A percentile compares a stretch with the other conserved stretches of the same genome.
phyloP scores from a whole-genome alignment of 2,329 filamentous ascomycete species.

The Alternaria gansuensis region DNA sequence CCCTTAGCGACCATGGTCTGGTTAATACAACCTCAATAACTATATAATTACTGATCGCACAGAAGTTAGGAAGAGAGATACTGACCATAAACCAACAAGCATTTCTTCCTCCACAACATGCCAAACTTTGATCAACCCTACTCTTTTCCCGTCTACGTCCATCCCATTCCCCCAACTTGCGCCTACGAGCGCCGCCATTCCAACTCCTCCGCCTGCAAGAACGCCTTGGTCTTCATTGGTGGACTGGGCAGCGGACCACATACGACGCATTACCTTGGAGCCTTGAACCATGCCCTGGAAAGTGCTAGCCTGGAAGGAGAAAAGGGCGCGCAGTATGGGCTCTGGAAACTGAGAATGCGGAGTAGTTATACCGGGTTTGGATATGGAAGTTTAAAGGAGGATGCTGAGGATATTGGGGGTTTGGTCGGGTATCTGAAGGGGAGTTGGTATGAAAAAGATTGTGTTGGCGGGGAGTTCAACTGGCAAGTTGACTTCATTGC shows the following conservation, averaged over 20 bases:
- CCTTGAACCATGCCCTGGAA: neutral
- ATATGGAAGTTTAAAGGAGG: conserved; percentile 29
- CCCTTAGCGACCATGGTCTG: neutral
- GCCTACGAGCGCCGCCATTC: conserved; percentile 26
- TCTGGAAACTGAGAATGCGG: conserved; percentile 34
- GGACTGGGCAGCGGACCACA: conserved; percentile 32
- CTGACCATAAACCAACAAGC: neutral
- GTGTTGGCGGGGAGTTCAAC: conserved; percentile 11
- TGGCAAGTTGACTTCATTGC: neutral
- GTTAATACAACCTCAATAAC: neutral
- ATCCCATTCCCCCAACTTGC: conserved; percentile 26
- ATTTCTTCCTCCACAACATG: neutral
- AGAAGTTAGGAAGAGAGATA: neutral
- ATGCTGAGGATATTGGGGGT: conserved; percentile 26
- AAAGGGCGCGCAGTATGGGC: conserved; percentile 12
- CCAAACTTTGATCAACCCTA: neutral
- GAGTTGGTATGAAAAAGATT: neutral
- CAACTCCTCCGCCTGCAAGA: conserved; percentile 11
- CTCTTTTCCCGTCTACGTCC: conserved; percentile 21
- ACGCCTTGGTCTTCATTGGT: conserved; percentile 29
- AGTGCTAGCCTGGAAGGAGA: neutral
- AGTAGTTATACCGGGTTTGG: conserved; percentile 33
- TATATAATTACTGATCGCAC: neutral
- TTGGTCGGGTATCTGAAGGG: conserved; percentile 23
- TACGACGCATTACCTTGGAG: conserved; percentile 13